Conservation (phyloP, 192 early-diverging fungal genomes). For the Rhizoclosmatium sp. region DNA sequence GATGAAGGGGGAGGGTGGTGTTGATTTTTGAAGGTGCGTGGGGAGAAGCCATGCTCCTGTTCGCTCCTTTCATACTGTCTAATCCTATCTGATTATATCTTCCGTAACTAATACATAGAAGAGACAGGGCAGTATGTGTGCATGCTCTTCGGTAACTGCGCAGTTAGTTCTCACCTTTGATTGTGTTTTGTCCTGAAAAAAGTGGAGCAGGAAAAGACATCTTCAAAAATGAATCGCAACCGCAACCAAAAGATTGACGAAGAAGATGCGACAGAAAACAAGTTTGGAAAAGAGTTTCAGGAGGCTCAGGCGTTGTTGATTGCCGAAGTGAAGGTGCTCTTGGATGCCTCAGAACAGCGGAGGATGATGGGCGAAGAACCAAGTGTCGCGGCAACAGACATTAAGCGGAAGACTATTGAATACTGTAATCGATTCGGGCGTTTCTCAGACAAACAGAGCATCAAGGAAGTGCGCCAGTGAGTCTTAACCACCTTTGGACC, state of each 20-base stretch:
- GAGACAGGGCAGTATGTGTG: too few relatives aligned
- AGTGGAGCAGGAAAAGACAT: neutral
- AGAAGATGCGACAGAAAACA: slow-evolving; percentile 68
- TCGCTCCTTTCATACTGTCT: too few relatives aligned
- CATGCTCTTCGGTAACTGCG: too few relatives aligned
- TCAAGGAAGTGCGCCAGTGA: slow-evolving; percentile 80
- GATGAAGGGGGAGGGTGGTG: neutral
- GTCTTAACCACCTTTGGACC: neutral
- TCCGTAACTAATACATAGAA: too few relatives aligned
- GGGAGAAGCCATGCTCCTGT: too few relatives aligned
- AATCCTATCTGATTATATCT: too few relatives aligned
- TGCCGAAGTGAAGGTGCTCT: slow-evolving; percentile 56
- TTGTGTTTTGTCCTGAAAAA: neutral
- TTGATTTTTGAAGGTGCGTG: too few relatives aligned
- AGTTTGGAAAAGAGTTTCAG: slow-evolving; percentile 65
- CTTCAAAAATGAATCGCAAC: slow-evolving; percentile 1
- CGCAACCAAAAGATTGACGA: slow-evolving; percentile 46
- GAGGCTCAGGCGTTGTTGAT: slow-evolving; percentile 55
- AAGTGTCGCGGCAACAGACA: slow-evolving; percentile 47
- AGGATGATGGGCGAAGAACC: slow-evolving; percentile 25
- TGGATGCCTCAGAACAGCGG: slow-evolving; percentile 45
- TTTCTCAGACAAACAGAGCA: slow-evolving; percentile 86
- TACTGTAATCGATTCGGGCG: slow-evolving; percentile 86
- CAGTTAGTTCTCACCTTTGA: neutral
- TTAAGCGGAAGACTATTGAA: slow-evolving; percentile 83